Base-by-base conservation (phyloP, 148 eudicot genomes). In the Fagopyrum homotropicum region DNA sequence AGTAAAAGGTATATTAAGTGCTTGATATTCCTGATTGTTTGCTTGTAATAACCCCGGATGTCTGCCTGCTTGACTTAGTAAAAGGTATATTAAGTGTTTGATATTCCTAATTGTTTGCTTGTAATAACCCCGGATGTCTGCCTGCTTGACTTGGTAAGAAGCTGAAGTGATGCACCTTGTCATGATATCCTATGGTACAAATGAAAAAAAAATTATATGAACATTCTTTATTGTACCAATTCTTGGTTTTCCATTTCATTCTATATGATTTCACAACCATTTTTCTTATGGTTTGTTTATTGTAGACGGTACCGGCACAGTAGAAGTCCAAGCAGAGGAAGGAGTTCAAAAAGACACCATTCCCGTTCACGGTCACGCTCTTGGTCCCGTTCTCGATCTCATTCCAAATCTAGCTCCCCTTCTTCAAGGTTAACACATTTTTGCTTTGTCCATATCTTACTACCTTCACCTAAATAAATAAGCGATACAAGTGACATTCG, bases 281-380 rank as follows among this genome's bases (percentile, higher is more conserved):
- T 46, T 50, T 50, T 3, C 7, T 17, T 51, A 30, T 51, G 50
- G 2, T 7, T 55, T 63, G 77, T 16, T 81, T 75, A 72, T 75
- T 86, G 79, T 81, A 94, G 98, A 79, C 86, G 97, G 79, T 73
- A 81, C 80, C 82, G 91, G 76, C 88, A 77, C 69, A 92, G 98
- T 79, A 83, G 92, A 78, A 95, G 99, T 79, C 96, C 88, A 77
- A 87, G 91, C 74, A 86, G 93, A 76, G 89, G 83, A 49, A 86
- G 86, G 84, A 86, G 91, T 86, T 90, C 92, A 45, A 82, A 92
- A n/a, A 86, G 89, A 80, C 40, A 77, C 73, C 45, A 75, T 77
- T 92, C 97, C 5, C 84, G 78, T 2, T 84, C 87, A 6, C 74
- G 50, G 12, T 81, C 89, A 6, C 75, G 17, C 11, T 84, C 96